Evolutionary conservation across 208 protist species (phyloP).

Genomic region (Crithidia acanthocephali): DNA sequence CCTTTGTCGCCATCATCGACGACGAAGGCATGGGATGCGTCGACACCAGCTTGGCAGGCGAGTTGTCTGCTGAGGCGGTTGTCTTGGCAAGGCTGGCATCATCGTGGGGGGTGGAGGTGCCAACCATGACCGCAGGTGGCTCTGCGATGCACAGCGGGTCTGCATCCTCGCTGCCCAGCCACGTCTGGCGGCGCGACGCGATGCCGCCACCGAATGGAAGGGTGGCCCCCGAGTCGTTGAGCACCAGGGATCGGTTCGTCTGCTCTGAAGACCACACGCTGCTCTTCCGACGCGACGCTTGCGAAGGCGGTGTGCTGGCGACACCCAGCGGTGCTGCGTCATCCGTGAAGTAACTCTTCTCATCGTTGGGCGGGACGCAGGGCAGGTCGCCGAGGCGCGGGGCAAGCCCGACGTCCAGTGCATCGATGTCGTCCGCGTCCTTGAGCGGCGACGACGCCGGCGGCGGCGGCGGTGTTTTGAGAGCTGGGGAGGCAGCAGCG

Average conservation of each 20-base stretch:
- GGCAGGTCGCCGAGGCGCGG: conserved; percentile 12
- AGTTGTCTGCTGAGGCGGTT: neutral
- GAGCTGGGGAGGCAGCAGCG: neutral
- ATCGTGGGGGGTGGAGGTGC: neutral
- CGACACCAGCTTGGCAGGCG: neutral
- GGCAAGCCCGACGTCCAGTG: conserved; percentile 9
- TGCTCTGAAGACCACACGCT: conserved; percentile 26
- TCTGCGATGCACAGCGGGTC: neutral
- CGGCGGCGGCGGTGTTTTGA: neutral
- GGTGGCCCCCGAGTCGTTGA: conserved; percentile 18
- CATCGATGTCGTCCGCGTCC: conserved; percentile 12
- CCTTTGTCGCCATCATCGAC: neutral
- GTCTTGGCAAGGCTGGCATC: neutral
- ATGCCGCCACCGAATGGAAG: neutral
- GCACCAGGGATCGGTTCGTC: conserved; percentile 12
- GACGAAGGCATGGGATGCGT: neutral
- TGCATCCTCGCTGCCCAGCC: neutral
- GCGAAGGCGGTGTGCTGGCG: neutral
- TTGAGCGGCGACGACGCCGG: neutral
- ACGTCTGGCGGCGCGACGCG: conserved; percentile 1
- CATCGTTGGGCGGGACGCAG: neutral
- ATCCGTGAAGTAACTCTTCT: neutral
- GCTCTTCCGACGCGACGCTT: conserved; percentile 9
- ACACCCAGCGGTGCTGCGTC: neutral
- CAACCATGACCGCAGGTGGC: neutral